Evolutionary conservation across 352 stramenopile genomes (phyloP), one percentile per base, ranked within the genome.

Genomic region (Phytophthora megakarya): DNA sequence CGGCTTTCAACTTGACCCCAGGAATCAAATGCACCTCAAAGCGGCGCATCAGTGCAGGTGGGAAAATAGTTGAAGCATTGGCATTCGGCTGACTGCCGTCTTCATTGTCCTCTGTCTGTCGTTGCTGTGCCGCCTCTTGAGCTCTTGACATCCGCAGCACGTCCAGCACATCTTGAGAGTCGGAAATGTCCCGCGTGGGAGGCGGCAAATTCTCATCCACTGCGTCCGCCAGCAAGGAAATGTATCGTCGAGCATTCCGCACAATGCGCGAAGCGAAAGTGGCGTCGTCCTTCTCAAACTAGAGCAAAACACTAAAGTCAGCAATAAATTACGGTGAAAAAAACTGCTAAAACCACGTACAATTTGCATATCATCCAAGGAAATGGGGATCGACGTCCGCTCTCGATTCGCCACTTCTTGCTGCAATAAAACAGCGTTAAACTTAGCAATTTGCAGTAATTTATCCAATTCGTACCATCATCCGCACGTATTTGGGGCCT

Each of bases 381-480:
- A 75, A 57, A 95, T 92, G 5, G 83, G 76, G 45, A 95, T 78
- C 26, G 86, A 89, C 11, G 75, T 90, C 19, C 84, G 74, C 62
- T 95, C 84, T n/a, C 86, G 76, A 66, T 95, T 93, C 18, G 86
- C 84, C n/a, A 95, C 81, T 54, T 95, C 82, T 93, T 95, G 86
- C 86, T 95, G 62, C 37, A 11, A 35, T 54, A 52, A 50, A 28
- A 45, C 4, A 12, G 21, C 16, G 47, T 56, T 49, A 65, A 54
- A 16, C 38, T 15, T 33, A 30, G 15, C 22, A 22, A 59, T 12
- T n/a, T 16, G 28, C 1, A 55, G n/a, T 0, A n/a, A 35, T 26
- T 9, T n/a, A 15, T 43, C 13, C 4, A 6, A 19, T 19, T 48
- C 71, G 47, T 71, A 95, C 86, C 82, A 95, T 32, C 69, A 95